phyloP scores from a whole-genome alignment of 305 asterid genomes.

The Plantago coronopus region DNA sequence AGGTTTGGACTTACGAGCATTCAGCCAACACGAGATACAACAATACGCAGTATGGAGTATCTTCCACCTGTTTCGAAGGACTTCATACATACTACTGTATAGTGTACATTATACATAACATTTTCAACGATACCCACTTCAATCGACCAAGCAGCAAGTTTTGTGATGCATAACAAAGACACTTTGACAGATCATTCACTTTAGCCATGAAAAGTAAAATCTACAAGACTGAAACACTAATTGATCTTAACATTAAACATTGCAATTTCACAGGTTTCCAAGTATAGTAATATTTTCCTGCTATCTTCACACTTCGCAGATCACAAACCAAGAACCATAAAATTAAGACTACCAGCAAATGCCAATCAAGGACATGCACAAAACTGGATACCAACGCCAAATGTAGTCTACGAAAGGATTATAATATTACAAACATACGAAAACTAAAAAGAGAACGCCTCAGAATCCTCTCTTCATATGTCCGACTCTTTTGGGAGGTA shows the following conservation, averaged over 20 bases:
- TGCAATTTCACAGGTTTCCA: not conserved
- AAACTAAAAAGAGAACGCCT: conserved; percentile 31
- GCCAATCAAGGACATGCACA: not conserved
- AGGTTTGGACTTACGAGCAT: too few relatives aligned
- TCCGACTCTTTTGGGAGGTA: conserved; percentile 23
- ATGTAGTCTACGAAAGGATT: conserved; percentile 4
- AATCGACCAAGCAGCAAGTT: too few relatives aligned
- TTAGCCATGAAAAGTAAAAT: too few relatives aligned
- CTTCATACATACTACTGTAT: too few relatives aligned
- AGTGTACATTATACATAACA: too few relatives aligned
- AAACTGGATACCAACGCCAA: not conserved
- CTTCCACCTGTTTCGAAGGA: too few relatives aligned
- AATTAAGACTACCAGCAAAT: not conserved
- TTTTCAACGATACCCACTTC: too few relatives aligned
- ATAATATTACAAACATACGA: conserved; percentile 30
- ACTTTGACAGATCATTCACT: too few relatives aligned
- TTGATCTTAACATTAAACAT: not conserved
- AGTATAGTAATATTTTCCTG: not conserved
- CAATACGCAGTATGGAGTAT: too few relatives aligned
- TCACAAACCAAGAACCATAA: not conserved
- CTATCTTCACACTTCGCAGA: conserved; percentile 1
- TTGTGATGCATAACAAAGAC: too few relatives aligned
- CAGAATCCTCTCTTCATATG: conserved; percentile 29
- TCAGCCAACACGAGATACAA: too few relatives aligned
- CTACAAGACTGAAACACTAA: conserved; percentile 15